Percentiles rank a stretch among this genome's conserved stretches.
Conservation (phyloP, 768 basidiomycete genomes). For the Leccinum olivaceopallidum region DNA sequence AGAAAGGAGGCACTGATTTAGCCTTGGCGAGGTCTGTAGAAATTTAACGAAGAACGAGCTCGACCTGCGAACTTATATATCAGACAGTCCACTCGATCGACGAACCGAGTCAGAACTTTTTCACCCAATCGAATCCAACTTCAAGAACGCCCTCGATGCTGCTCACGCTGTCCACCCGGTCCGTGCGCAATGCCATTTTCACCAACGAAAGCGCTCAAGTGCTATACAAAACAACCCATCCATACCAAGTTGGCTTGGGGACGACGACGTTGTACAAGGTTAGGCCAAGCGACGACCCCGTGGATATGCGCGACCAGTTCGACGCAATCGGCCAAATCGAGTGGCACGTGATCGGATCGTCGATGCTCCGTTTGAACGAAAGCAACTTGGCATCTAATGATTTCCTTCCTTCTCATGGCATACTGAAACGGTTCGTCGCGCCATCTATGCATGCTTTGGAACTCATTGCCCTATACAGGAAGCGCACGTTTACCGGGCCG, state of each 20-base stretch:
- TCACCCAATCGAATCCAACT: neutral
- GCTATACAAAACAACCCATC: constrained; percentile 31
- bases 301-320: constrained; percentile 32
- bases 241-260: constrained; percentile 7
- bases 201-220: constrained; percentile 28
- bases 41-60: neutral
- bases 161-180: constrained; percentile 24
- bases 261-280: constrained; percentile 30
- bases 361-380: constrained; percentile 32
- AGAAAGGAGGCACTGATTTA: neutral
- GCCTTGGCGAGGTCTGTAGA: neutral
- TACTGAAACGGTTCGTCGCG: constrained; percentile 23
- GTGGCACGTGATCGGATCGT: constrained; percentile 32
- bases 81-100: too few species aligned
- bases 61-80: too few species aligned
- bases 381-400: constrained; percentile 25
- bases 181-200: constrained; percentile 26
- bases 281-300: constrained; percentile 19
- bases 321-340: constrained; percentile 36
- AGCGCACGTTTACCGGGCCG: constrained; percentile 34
- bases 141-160: constrained; percentile 14
- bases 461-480: constrained; percentile 9
- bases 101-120: neutral
- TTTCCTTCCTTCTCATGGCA: constrained; percentile 27
- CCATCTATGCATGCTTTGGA: neutral